These are phyloP conservation scores for Clavariopsis aquatica DNA, from an alignment of 495 filamentous ascomycete species.

Conservation along the genomic window DNA sequence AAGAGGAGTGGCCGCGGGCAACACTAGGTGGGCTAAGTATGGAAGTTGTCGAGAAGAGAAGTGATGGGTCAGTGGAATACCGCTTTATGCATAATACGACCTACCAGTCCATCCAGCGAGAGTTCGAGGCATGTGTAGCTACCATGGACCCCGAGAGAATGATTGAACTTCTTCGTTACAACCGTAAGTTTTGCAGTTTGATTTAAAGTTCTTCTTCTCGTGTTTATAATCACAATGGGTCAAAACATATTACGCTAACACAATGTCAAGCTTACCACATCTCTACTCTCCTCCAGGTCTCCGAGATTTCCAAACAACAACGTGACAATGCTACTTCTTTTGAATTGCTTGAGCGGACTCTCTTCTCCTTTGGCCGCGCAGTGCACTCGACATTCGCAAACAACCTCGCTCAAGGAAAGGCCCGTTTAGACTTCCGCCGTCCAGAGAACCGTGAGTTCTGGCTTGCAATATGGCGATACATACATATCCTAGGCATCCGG, in stretches of 20 bases:
- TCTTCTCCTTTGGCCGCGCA: constrained; percentile 90
- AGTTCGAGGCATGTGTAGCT: constrained; percentile 78
- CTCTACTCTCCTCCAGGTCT: constrained; percentile 88
- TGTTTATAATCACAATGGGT: no score
- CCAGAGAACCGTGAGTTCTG: constrained; percentile 90
- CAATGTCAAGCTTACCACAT: constrained; percentile 71
- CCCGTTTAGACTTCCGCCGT: constrained; percentile 72
- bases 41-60: constrained; percentile 62
- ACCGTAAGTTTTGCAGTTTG: constrained; percentile 48
- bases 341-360: constrained; percentile 85
- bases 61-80: constrained; percentile 62
- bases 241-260: constrained; percentile 6
- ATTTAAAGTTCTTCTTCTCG: no score
- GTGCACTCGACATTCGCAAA: constrained; percentile 75
- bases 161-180: constrained; percentile 64
- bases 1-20: constrained; percentile 85
- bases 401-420: constrained; percentile 75
- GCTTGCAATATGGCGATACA: constrained; percentile 85
- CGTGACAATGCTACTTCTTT: constrained; percentile 79
- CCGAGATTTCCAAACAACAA: constrained; percentile 86
- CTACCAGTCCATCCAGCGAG: constrained; percentile 75
- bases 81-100: constrained; percentile 69
- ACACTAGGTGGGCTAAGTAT: constrained; percentile 82
- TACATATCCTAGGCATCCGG: constrained; percentile 77
- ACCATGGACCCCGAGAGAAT: constrained; percentile 77